A percentile compares a stretch with the other conserved stretches of the same genome.
phyloP scores from a whole-genome alignment of 495 filamentous ascomycete genomes.

The Penicillium odoratum region DNA sequence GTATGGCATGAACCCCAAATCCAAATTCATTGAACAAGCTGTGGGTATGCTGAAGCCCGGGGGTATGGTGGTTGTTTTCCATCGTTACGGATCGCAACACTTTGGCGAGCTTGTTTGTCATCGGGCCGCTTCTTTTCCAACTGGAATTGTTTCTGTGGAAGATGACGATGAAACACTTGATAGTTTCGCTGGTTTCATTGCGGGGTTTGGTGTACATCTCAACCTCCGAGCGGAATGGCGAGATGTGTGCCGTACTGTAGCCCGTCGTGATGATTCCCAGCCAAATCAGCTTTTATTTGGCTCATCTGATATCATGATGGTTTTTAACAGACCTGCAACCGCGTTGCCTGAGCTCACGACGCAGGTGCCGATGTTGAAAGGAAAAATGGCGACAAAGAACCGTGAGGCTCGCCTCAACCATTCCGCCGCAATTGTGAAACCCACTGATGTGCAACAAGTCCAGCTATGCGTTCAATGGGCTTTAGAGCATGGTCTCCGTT shows the following conservation, averaged over 20 bases:
- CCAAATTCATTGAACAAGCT: constrained; percentile 46
- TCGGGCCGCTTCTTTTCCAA: constrained; percentile 51
- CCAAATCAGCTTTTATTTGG: constrained; percentile 51
- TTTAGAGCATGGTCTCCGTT: constrained; percentile 44
- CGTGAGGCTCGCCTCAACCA: constrained; percentile 47
- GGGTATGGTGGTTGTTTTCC: constrained; percentile 56
- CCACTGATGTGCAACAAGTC: constrained; percentile 51
- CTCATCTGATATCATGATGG: constrained; percentile 51
- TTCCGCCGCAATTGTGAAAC: constrained; percentile 47
- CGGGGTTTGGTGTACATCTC: constrained; percentile 47
- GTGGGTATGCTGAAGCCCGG: constrained; percentile 53
- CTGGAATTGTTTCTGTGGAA: constrained; percentile 46
- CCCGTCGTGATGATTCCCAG: constrained; percentile 41
- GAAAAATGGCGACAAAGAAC: constrained; percentile 49
- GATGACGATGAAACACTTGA: constrained; percentile 53
- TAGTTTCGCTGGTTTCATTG: constrained; percentile 53
- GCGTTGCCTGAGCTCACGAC: constrained; percentile 48
- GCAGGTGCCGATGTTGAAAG: constrained; percentile 46
- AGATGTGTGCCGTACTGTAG: constrained; percentile 52
- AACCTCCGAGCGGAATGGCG: constrained; percentile 47
- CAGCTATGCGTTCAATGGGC: constrained; percentile 62
- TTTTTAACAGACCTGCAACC: constrained; percentile 52
- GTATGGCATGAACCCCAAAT: constrained; percentile 59
- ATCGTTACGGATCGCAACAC: constrained; percentile 47
- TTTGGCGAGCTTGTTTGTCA: constrained; percentile 54